These are phyloP conservation scores for Hevea brasiliensis DNA, from an alignment of 345 rosid genomes.

Conservation along the genomic window DNA sequence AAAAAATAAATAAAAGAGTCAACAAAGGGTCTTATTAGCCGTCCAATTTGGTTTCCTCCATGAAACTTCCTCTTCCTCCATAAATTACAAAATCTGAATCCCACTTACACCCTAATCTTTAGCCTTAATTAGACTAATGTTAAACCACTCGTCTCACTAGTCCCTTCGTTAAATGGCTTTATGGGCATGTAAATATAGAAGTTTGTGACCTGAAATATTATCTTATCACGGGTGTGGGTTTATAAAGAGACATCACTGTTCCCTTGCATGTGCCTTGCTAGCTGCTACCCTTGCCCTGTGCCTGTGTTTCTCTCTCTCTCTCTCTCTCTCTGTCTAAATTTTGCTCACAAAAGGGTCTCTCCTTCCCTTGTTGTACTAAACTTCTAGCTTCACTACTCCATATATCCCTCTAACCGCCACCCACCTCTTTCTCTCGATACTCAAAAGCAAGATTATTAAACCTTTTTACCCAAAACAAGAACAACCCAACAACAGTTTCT, in stretches of 20 bases:
- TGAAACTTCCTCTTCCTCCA: neutral
- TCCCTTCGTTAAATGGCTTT: neutral
- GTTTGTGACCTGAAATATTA: neutral
- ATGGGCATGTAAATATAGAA: slow-evolving; percentile 19
- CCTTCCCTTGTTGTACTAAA: too few species aligned
- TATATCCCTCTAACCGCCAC: too few species aligned
- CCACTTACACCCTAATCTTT: neutral
- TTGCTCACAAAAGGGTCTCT: neutral
- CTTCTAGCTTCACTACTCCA: slow-evolving; percentile 18
- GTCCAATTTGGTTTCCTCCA: neutral
- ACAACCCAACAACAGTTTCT: slow-evolving; percentile 21
- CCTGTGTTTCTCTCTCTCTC: neutral
- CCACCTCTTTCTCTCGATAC: too few species aligned
- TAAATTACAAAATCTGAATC: slow-evolving; percentile 3
- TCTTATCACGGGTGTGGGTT: neutral
- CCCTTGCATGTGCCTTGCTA: slow-evolving; percentile 49
- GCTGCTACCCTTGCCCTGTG: slow-evolving; percentile 5
- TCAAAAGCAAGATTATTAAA: slow-evolving; percentile 13
- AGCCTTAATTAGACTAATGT: slow-evolving; percentile 17
- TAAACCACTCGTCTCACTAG: slow-evolving; percentile 1
- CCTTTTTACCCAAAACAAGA: slow-evolving; percentile 10
- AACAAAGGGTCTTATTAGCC: neutral
- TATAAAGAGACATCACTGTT: slow-evolving; percentile 45
- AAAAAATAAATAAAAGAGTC: neutral
- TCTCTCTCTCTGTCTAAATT: neutral